These are phyloP conservation scores for Stygiomarasmius scandens DNA, from an alignment of 1,284 basidiomycete species.

Conservation along the genomic window DNA sequence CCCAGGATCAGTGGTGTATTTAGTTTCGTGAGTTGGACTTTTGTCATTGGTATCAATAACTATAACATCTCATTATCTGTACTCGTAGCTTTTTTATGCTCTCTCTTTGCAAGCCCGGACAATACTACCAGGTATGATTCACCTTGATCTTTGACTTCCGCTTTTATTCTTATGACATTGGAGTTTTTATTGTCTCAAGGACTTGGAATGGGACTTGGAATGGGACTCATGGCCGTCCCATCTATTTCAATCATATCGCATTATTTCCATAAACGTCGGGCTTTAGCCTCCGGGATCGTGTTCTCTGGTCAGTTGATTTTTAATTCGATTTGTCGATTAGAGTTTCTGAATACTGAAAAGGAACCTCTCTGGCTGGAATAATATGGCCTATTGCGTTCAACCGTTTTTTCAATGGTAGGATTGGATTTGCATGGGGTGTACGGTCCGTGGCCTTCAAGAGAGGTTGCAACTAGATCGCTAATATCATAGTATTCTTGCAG, in stretches of 20 bases:
- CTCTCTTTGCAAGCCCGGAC: conserved; percentile 32
- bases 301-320: conserved; percentile 23
- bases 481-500: conserved; percentile 19
- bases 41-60: no score
- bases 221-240: conserved; percentile 20
- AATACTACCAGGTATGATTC: conserved; percentile 30
- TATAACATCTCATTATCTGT: no score
- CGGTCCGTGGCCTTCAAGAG: conserved; percentile 25
- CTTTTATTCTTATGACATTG: neutral
- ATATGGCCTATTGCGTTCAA: conserved; percentile 14
- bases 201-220: conserved; percentile 14
- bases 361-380: conserved; percentile 11
- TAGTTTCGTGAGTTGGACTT: conserved; percentile 21
- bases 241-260: conserved; percentile 34
- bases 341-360: conserved; percentile 3
- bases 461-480: neutral
- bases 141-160: no score
- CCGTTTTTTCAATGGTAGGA: conserved; percentile 26
- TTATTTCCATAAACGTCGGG: conserved; percentile 32
- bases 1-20: conserved; percentile 21
- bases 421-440: conserved; percentile 41
- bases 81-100: conserved; percentile 31
- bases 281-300: conserved; percentile 39
- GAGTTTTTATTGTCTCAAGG: conserved; percentile 18
- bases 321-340: neutral